A percentile compares a stretch with the other conserved stretches of the same genome.
Evolutionary conservation across 768 basidiomycete genomes (phyloP).

Genomic region (Harrya chromipes): DNA sequence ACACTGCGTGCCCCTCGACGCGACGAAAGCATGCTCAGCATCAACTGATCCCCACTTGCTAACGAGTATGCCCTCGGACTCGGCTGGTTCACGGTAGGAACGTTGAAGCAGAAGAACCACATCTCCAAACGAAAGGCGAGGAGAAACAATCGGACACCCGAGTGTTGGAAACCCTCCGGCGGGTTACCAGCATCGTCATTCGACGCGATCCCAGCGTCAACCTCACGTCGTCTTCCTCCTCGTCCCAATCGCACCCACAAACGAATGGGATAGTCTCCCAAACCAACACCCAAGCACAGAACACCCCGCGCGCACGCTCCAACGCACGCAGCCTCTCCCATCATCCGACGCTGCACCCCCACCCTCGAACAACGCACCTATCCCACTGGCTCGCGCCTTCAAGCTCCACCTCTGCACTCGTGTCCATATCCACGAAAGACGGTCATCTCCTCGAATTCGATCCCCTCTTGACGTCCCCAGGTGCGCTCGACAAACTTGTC

Average conservation of each 20-base stretch:
- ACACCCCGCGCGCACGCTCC: constrained; percentile 40
- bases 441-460: constrained; percentile 85
- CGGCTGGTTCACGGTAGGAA: constrained; percentile 48
- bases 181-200: constrained; percentile 61
- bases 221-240: constrained; percentile 31
- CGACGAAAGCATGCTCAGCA: constrained; percentile 75
- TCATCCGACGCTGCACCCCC: background rate
- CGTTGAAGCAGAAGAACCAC: constrained; percentile 22
- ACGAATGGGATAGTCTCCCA: constrained; percentile 16
- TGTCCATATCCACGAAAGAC: constrained; percentile 77
- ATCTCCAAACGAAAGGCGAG: constrained; percentile 21
- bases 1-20: constrained; percentile 63
- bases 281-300: background rate
- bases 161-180: constrained; percentile 23
- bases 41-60: constrained; percentile 79
- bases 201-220: constrained; percentile 53
- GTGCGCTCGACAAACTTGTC: constrained; percentile 68
- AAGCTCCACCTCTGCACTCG: constrained; percentile 50
- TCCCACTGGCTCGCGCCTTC: constrained; percentile 3
- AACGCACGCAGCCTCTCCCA: constrained; percentile 42
- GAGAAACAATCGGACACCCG: constrained; percentile 13
- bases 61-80: constrained; percentile 72
- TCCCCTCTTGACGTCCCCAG: constrained; percentile 70
- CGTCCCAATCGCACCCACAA: constrained; percentile 21
- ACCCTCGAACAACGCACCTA: background rate